These are phyloP conservation scores for Fonsecaea erecta DNA, from an alignment of 2,329 filamentous ascomycete genomes.

Conservation along the genomic window DNA sequence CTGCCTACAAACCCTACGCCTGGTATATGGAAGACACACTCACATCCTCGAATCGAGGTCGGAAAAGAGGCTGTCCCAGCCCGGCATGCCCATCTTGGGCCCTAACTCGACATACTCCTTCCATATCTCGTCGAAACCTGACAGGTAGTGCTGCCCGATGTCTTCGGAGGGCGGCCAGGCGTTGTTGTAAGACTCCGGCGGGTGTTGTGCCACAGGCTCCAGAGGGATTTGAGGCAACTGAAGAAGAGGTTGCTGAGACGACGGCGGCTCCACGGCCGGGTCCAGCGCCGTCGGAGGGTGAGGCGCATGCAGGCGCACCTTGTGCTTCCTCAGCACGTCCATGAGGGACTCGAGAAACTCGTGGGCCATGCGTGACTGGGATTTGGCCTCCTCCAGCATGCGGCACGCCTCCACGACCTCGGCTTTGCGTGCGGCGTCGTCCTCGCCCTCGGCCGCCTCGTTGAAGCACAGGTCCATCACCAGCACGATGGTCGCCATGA, in stretches of 20 bases:
- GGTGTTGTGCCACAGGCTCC: background rate
- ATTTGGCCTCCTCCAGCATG: constrained; percentile 45
- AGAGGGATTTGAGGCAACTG: background rate
- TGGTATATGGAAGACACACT: background rate
- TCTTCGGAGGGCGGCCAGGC: constrained; percentile 9
- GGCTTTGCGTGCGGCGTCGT: constrained; percentile 43
- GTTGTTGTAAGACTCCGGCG: background rate
- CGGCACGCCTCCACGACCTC: constrained; percentile 48
- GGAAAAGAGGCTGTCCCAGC: constrained; percentile 35
- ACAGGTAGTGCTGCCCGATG: constrained; percentile 19
- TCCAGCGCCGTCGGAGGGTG: background rate
- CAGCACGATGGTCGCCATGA: constrained; percentile 47
- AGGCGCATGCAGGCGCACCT: constrained; percentile 24
- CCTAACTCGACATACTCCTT: constrained; percentile 32
- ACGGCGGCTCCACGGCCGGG: background rate
- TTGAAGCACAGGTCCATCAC: constrained; percentile 47
- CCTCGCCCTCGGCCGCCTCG: constrained; percentile 40
- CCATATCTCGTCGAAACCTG: constrained; percentile 36
- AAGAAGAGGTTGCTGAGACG: background rate
- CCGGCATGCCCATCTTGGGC: constrained; percentile 29
- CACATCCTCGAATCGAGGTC: constrained; percentile 30
- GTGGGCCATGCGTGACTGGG: constrained; percentile 41
- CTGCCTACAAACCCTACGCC: background rate
- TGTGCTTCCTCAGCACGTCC: constrained; percentile 43
- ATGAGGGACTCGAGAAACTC: constrained; percentile 47